A percentile compares a stretch with the other conserved stretches of the same genome.
Conservation (phyloP, 768 basidiomycete genomes). For the Russula vinacea region DNA sequence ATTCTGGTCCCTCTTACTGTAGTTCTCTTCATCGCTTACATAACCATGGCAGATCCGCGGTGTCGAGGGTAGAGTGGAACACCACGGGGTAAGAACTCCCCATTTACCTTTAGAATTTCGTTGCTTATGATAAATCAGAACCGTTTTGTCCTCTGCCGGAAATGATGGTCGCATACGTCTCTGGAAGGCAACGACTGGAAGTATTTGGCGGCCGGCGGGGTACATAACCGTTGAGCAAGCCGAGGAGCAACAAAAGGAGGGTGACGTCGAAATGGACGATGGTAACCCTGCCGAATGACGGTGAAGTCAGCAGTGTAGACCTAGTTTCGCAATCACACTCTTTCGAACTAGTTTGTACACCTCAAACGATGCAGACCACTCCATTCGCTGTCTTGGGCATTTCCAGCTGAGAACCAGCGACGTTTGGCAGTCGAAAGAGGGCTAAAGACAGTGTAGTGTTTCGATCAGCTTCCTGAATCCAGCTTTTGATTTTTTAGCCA, state of each 20-base stretch:
- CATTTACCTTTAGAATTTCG: conserved; percentile 5
- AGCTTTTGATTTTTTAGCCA: conserved; percentile 51
- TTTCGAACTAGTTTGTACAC: conserved; percentile 5
- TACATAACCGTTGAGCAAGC: conserved; percentile 78
- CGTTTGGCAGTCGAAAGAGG: conserved; percentile 1
- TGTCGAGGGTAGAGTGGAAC: conserved; percentile 93
- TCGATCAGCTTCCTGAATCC: conserved; percentile 22
- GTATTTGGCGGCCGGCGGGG: conserved; percentile 80
- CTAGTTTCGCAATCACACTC: conserved; percentile 7
- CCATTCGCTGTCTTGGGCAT: not conserved
- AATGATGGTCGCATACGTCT: conserved; percentile 79
- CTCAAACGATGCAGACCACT: not conserved
- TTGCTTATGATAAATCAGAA: conserved; percentile 44
- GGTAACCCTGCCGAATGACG: conserved; percentile 38
- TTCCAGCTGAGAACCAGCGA: not conserved
- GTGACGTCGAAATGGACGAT: conserved; percentile 48
- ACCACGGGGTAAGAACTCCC: conserved; percentile 61
- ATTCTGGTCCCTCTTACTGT: not conserved
- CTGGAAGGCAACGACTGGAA: conserved; percentile 83
- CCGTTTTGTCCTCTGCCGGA: conserved; percentile 77
- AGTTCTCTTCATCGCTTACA: not conserved
- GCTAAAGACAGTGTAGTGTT: conserved; percentile 15
- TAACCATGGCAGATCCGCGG: conserved; percentile 50
- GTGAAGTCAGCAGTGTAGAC: not conserved
- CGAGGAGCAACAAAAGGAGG: conserved; percentile 44